Base-by-base conservation (phyloP, 495 filamentous ascomycete genomes). In the Podospora pseudocomata region DNA sequence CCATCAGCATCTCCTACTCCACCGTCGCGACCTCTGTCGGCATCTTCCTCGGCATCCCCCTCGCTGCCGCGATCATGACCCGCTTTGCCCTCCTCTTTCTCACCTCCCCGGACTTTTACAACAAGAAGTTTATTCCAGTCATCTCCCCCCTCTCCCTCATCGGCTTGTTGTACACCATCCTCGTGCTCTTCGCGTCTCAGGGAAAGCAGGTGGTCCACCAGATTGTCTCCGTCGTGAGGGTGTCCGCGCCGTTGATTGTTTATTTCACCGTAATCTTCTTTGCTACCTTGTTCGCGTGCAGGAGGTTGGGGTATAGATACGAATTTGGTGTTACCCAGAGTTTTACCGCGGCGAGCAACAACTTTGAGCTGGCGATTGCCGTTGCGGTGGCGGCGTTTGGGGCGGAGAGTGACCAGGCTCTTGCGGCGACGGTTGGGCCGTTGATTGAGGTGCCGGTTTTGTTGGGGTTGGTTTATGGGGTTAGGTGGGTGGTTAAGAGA, bases 331-430 rank as follows among this genome's bases (percentile, higher is more conserved):
- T 86, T 13, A 96, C 94, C 13, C 94, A 97, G 80, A 92, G 91
- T 72, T 95, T 97, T 71, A 97, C 94, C 0, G 94, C 94, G 5
- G 94, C 94, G 3, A 97, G 93, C 76, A 97, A 97, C 70, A 97
- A 97, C 73, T 97, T 97, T 72, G 94, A 97, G 81, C 78, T 97
- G 19, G 94, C 94, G 0, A 96, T 97, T 79, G 94, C 94, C 1
- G 93, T 97, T 2, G 93, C 92, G 2, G 88, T 97, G 4, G 92
- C 93, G 3, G 88, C 89, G 3, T 97, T 90, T 80, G 94, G 94
- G 0, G 85, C 90, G 1, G 79, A 88, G 30, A 92, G 90, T 71
- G 90, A 94, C 58, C 91, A 97, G 75, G 94, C 93, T 0, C 80
- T 97, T 30, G 94, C 94, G n/a, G 83, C 91, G 13, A 97, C 93